phyloP scores from a whole-genome alignment of 1,139 yeast genomes.

The Pichia sp. region DNA sequence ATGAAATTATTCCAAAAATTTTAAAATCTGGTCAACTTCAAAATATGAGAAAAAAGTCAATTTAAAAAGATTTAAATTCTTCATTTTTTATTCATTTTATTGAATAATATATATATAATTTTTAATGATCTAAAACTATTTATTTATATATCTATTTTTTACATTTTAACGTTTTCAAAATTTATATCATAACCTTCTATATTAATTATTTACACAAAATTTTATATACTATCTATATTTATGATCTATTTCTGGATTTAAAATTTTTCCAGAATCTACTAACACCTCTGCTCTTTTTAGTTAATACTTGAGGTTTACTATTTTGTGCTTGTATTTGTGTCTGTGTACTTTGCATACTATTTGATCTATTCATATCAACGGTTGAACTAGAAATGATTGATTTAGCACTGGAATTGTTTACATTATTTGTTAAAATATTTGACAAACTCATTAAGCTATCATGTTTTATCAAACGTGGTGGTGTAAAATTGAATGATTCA shows the following conservation, averaged over 20 bases:
- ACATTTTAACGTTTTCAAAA: no score
- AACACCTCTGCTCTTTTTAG: conserved; percentile 3
- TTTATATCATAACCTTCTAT: no score
- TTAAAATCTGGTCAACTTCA: conserved; percentile 46
- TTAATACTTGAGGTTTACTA: not conserved
- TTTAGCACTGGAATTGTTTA: conserved; percentile 1
- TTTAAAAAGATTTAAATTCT: not conserved
- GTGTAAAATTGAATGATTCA: no score
- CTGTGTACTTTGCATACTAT: not conserved
- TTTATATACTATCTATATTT: not conserved
- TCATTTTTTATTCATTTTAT: no score
- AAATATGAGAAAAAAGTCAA: conserved; percentile 5
- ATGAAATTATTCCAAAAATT: conserved; percentile 45
- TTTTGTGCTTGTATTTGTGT: no score
- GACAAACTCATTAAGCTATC: conserved; percentile 64
- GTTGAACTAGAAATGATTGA: conserved; percentile 1
- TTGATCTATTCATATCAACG: not conserved
- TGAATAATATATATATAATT: no score
- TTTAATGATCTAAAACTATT: no score
- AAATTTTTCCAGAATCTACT: conserved; percentile 12
- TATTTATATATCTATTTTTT: no score
- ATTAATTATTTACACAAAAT: no score
- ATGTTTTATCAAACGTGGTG: no score
- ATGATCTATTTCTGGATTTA: not conserved
- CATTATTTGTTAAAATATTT: not conserved